Percentiles rank a stretch among this genome's conserved stretches.
Conservation (phyloP, 1,284 basidiomycete species). For the Cutaneotrichosporon sp. region DNA sequence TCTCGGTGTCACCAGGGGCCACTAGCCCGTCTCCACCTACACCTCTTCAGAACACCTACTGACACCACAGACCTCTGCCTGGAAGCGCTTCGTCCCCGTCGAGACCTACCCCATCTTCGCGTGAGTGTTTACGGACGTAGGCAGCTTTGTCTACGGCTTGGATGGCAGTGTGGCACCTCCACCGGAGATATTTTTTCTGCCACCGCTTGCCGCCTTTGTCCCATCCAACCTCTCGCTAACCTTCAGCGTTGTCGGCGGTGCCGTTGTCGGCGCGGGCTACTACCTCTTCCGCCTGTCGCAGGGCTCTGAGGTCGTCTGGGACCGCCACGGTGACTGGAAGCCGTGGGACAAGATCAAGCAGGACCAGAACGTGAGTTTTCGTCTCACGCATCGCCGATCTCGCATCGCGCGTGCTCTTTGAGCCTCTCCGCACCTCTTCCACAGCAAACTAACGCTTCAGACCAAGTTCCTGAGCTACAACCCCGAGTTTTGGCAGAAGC, state of each 20-base stretch:
- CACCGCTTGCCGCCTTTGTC: background rate
- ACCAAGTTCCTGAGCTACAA: slow-evolving; percentile 37
- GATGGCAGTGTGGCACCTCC: background rate
- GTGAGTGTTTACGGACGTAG: slow-evolving; percentile 16
- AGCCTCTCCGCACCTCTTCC: background rate
- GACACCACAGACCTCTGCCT: too few relatives aligned
- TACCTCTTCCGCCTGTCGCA: slow-evolving; percentile 43
- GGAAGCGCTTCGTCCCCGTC: background rate
- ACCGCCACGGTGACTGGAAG: slow-evolving; percentile 42
- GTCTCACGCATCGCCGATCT: background rate
- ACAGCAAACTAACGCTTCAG: slow-evolving; percentile 14
- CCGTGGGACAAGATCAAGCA: slow-evolving; percentile 47
- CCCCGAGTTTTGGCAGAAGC: slow-evolving; percentile 42
- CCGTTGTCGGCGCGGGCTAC: slow-evolving; percentile 35
- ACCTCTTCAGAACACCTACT: too few relatives aligned
- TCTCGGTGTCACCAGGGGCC: too few relatives aligned
- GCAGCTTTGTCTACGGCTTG: too few relatives aligned
- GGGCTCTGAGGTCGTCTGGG: slow-evolving; percentile 45
- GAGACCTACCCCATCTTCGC: slow-evolving; percentile 38
- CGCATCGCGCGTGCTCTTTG: too few relatives aligned
- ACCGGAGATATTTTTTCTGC: background rate
- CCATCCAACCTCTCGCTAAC: background rate
- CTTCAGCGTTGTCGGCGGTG: slow-evolving; percentile 37
- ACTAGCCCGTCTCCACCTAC: background rate
- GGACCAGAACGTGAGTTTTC: slow-evolving; percentile 37